phyloP scores from a whole-genome alignment of 2,329 filamentous ascomycete species.

The Cladophialophora immunda region DNA sequence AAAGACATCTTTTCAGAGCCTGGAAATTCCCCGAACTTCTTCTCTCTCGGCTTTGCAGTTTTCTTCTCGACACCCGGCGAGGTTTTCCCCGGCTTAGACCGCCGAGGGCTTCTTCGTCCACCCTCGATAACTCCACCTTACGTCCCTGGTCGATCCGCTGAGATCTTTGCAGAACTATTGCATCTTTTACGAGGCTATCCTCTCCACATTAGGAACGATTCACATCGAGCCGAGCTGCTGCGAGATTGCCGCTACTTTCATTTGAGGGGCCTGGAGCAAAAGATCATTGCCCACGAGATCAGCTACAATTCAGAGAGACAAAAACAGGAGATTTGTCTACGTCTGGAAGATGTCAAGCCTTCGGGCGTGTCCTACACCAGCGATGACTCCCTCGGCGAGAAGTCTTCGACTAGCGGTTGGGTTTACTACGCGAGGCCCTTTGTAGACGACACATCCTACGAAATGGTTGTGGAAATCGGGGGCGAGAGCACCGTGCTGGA shows the following conservation, averaged over 20 bases:
- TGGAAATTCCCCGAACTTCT: constrained; percentile 95
- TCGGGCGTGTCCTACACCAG: constrained; percentile 75
- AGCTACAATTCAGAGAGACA: constrained; percentile 75
- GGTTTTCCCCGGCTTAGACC: constrained; percentile 84
- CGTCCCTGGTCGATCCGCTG: constrained; percentile 82
- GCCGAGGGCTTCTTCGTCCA: constrained; percentile 80
- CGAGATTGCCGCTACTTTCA: constrained; percentile 93
- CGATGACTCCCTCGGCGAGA: constrained; percentile 50
- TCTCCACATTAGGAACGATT: constrained; percentile 76
- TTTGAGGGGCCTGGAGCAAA: constrained; percentile 89
- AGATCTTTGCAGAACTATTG: constrained; percentile 82
- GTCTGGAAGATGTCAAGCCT: constrained; percentile 87
- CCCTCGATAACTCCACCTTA: constrained; percentile 84
- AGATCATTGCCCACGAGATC: constrained; percentile 78
- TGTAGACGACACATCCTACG: constrained; percentile 76
- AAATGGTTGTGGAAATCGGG: constrained; percentile 83
- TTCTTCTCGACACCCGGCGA: constrained; percentile 84
- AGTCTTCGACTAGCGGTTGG: constrained; percentile 56
- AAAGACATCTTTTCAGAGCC: constrained; percentile 85
- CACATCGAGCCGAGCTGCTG: constrained; percentile 78
- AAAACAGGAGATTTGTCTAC: constrained; percentile 77
- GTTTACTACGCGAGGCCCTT: constrained; percentile 86
- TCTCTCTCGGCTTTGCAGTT: constrained; percentile 85
- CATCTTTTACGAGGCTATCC: constrained; percentile 86
- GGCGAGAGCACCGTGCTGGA: constrained; percentile 68